Evolutionary conservation across 176 grass and related monocot genomes (phyloP), one percentile per base, ranked within the genome.

Genomic region (Chrysopogon serrulatus): DNA sequence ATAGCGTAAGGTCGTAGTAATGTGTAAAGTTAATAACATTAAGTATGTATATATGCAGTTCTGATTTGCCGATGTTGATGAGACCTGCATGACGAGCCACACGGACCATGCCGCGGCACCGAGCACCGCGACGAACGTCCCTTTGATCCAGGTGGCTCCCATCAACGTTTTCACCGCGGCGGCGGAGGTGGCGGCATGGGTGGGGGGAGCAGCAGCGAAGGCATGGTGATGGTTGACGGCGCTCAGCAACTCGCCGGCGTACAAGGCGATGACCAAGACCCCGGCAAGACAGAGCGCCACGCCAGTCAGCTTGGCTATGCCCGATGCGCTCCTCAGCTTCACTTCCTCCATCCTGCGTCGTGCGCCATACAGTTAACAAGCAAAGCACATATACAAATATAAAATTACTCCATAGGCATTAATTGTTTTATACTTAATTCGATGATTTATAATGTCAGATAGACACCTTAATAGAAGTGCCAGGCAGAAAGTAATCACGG

Each of bases 121-220:
- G n/a, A 90, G 21, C 27, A 97, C 31, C 23, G 94, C 68, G 10
- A 97, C 40, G 24, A 97, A 92, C 9, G 88, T 87, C 35, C 92
- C 90, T 82, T 83, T 67, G 42, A 94, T 83, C 95, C 92, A 97
- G 2, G 45, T 44, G 74, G 83, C 2, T 71, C 67, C 54, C 54
- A 26, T 71, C 1, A 34, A 36, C 3, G 63, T 19, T 35, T 59
- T 24, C 54, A 8, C 6, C 11, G 24, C 13, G 4, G 11, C 15
- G 11, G 27, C 5, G 0, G 12, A 2, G 18, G 53, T 0, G 7
- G 62, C 5, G 5, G 26, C 27, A 2, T 73, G 14, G 15, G 43
- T n/a, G 47, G 53, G 23, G 24, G 23, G 9, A 56, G 23, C 14
- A 13, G 4, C 8, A n/a, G 59, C 32, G 34, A 72, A 62, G 71